phyloP scores from a whole-genome alignment of 2,329 filamentous ascomycete species.

The Ceratocystis huliohia region DNA sequence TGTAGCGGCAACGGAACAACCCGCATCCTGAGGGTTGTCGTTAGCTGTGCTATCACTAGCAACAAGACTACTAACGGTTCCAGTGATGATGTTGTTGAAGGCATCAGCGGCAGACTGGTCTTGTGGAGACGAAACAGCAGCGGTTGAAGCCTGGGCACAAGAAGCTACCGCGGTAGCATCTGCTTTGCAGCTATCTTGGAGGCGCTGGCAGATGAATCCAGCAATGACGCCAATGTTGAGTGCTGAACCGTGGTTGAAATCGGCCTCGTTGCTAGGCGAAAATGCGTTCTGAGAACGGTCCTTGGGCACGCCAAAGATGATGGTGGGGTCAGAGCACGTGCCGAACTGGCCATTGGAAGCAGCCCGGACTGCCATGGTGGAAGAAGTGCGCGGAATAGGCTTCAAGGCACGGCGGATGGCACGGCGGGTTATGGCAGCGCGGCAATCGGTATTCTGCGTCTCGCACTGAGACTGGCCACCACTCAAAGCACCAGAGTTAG shows the following conservation, averaged over 20 bases:
- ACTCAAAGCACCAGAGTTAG: slow-evolving; percentile 33
- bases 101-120: slow-evolving; percentile 24
- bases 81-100: slow-evolving; percentile 23
- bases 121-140: slow-evolving; percentile 23
- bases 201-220: slow-evolving; percentile 36
- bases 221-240: slow-evolving; percentile 31
- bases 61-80: neutral
- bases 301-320: slow-evolving; percentile 38
- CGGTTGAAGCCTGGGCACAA: slow-evolving; percentile 22
- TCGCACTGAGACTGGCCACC: slow-evolving; percentile 30
- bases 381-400: neutral
- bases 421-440: slow-evolving; percentile 22
- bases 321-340: slow-evolving; percentile 35
- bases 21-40: neutral
- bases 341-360: slow-evolving; percentile 29
- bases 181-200: slow-evolving; percentile 27
- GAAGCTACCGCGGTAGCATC: slow-evolving; percentile 21
- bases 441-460: slow-evolving; percentile 32
- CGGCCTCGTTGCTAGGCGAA: slow-evolving; percentile 29
- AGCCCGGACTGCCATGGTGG: neutral
- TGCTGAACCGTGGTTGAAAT: slow-evolving; percentile 43
- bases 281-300: slow-evolving; percentile 35
- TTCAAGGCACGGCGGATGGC: slow-evolving; percentile 17
- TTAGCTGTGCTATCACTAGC: neutral
- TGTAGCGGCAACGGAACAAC: neutral